A percentile compares a stretch with the other conserved stretches of the same genome.
phyloP scores from a whole-genome alignment of 2,329 filamentous ascomycete species.

The Ascosphaera aggregata region DNA sequence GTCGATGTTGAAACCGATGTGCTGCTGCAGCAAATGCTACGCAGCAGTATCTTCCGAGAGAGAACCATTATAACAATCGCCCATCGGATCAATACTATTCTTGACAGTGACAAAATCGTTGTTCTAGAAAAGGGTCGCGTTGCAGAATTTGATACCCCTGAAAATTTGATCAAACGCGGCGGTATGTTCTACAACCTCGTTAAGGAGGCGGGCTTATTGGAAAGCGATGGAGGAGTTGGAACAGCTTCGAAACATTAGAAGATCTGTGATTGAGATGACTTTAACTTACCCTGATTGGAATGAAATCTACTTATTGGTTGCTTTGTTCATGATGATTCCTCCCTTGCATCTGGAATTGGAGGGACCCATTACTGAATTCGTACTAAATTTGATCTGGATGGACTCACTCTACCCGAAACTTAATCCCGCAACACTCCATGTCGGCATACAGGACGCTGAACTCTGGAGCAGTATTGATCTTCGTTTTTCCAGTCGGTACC shows the following conservation, averaged over 20 bases:
- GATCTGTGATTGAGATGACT: neutral
- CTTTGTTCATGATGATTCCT: neutral
- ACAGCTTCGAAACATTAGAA: neutral
- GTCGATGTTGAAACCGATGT: constrained; percentile 46
- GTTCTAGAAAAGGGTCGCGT: constrained; percentile 82
- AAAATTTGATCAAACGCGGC: constrained; percentile 47
- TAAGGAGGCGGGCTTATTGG: constrained; percentile 61
- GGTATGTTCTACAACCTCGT: constrained; percentile 79
- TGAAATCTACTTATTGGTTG: neutral
- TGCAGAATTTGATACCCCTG: constrained; percentile 76
- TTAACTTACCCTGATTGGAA: neutral
- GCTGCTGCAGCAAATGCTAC: constrained; percentile 38
- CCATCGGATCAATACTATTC: constrained; percentile 93
- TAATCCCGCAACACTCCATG: no score
- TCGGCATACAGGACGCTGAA: no score
- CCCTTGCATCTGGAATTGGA: neutral
- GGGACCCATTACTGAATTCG: neutral
- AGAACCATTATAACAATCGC: constrained; percentile 96
- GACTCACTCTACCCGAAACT: neutral
- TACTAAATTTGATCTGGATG: neutral
- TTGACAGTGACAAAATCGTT: constrained; percentile 70
- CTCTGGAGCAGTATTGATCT: neutral
- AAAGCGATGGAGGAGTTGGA: constrained; percentile 16
- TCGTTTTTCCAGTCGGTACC: no score
- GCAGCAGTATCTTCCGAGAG: constrained; percentile 53